Conservation (phyloP, 1,284 basidiomycete species). For the Marasmius oreades region DNA sequence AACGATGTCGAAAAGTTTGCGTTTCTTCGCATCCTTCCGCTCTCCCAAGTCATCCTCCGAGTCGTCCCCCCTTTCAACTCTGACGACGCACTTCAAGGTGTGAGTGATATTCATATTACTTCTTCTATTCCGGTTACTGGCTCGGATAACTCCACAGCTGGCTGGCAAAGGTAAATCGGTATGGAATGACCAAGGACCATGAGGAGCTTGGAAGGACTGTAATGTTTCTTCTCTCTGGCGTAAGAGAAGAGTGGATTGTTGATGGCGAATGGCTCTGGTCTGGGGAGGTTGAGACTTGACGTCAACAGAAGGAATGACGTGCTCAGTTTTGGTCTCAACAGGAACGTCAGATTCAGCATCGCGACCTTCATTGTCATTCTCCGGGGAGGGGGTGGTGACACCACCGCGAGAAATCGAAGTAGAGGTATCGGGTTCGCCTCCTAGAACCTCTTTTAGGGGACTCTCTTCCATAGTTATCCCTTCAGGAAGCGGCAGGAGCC, state of each 20-base stretch:
- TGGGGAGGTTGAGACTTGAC: neutral
- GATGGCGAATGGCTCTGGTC: slow-evolving; percentile 48
- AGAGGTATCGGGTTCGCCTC: neutral
- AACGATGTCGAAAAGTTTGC: slow-evolving; percentile 88
- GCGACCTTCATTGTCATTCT: neutral
- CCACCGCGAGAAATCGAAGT: neutral
- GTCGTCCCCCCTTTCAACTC: slow-evolving; percentile 76
- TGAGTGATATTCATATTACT: slow-evolving; percentile 83
- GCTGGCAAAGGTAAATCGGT: slow-evolving; percentile 54
- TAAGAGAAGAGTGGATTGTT: slow-evolving; percentile 50
- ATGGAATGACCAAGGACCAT: slow-evolving; percentile 68
- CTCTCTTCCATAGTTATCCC: neutral
- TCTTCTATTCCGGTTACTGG: slow-evolving; percentile 72
- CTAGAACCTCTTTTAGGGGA: neutral
- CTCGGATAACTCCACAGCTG: slow-evolving; percentile 60
- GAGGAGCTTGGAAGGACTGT: neutral
- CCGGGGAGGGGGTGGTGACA: neutral
- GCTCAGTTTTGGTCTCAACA: neutral
- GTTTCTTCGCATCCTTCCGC: slow-evolving; percentile 66
- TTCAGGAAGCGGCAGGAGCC: slow-evolving; percentile 14
- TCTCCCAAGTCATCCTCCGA: neutral
- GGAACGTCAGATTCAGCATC: neutral
- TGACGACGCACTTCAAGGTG: slow-evolving; percentile 77
- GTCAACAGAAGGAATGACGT: neutral
- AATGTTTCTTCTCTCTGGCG: slow-evolving; percentile 30